phyloP scores from a whole-genome alignment of 2,329 filamentous ascomycete species.

The Stenocarpella maydis region DNA sequence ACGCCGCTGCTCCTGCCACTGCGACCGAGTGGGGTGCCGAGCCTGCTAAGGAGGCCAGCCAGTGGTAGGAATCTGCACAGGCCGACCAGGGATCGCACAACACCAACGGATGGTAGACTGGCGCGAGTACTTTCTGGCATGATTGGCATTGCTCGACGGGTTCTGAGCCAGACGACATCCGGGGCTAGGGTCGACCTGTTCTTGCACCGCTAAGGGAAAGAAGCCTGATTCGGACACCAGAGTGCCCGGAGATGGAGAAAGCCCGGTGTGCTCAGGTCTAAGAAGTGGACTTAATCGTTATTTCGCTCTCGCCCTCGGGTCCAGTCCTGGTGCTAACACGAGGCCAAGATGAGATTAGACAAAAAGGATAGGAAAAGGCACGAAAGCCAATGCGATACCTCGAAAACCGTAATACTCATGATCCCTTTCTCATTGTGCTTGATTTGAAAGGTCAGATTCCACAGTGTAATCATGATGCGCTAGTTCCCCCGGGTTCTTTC shows the following conservation, averaged over 20 bases:
- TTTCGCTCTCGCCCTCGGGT: constrained; percentile 59
- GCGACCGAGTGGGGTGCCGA: constrained; percentile 62
- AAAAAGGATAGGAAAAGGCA: constrained; percentile 27
- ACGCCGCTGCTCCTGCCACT: constrained; percentile 45
- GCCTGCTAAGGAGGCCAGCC: constrained; percentile 56
- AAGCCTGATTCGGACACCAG: constrained; percentile 71
- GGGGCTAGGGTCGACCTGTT: constrained; percentile 63
- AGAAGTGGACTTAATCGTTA: constrained; percentile 90
- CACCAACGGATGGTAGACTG: constrained; percentile 6
- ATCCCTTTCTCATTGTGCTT: neutral
- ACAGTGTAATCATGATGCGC: neutral
- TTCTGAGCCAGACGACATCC: constrained; percentile 39
- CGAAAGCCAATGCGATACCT: constrained; percentile 28
- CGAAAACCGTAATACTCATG: constrained; percentile 1
- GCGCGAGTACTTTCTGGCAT: constrained; percentile 38
- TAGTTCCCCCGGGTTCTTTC: neutral
- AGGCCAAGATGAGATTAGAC: constrained; percentile 22
- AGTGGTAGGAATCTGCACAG: constrained; percentile 46
- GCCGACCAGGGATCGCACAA: constrained; percentile 26
- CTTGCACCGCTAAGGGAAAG: constrained; percentile 99
- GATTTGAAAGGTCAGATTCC: neutral
- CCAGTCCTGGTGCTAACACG: neutral
- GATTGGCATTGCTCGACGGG: constrained; percentile 35
- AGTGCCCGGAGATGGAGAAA: constrained; percentile 77
- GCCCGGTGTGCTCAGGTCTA: constrained; percentile 84